phyloP scores from a whole-genome alignment of 2,329 filamentous ascomycete species.

The Myriosclerotinia scirpicola region DNA sequence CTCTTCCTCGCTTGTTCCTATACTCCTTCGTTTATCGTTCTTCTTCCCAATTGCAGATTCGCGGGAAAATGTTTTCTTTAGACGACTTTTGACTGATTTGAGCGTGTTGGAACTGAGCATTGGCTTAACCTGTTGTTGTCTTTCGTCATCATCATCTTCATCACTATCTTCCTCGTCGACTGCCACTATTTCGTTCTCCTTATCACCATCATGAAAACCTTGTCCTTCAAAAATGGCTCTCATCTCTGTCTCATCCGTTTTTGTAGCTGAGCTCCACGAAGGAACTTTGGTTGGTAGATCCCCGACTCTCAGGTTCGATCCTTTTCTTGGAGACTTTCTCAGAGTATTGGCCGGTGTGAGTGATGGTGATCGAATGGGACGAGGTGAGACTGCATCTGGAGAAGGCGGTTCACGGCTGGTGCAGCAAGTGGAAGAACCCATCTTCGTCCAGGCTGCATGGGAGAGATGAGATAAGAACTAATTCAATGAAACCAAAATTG shows the following conservation, averaged over 20 bases:
- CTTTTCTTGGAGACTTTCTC: constrained; percentile 24
- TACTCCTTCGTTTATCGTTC: constrained; percentile 44
- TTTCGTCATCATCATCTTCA: constrained; percentile 45
- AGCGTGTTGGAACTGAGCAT: constrained; percentile 45
- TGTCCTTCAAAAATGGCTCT: constrained; percentile 36
- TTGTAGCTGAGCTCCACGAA: constrained; percentile 30
- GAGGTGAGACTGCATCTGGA: constrained; percentile 35
- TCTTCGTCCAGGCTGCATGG: constrained; percentile 6
- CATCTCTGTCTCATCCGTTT: constrained; percentile 29
- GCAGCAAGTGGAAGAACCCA: constrained; percentile 33
- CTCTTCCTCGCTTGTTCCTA: constrained; percentile 53
- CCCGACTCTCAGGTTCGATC: constrained; percentile 12
- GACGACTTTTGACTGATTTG: constrained; percentile 46
- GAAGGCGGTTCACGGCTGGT: constrained; percentile 37
- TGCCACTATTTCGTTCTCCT: constrained; percentile 44
- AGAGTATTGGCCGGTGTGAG: constrained; percentile 20
- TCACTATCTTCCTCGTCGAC: constrained; percentile 30
- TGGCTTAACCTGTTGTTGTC: constrained; percentile 41
- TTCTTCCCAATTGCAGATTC: constrained; percentile 44
- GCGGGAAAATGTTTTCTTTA: constrained; percentile 47
- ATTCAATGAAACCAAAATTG: constrained; percentile 8
- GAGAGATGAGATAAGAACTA: constrained; percentile 7
- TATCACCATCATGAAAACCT: constrained; percentile 29
- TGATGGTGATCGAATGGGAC: constrained; percentile 28
- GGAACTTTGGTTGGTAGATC: background rate